Evolutionary conservation across 805 yeast species (phyloP).

Genomic region (Wickerhamomyces bovis): DNA sequence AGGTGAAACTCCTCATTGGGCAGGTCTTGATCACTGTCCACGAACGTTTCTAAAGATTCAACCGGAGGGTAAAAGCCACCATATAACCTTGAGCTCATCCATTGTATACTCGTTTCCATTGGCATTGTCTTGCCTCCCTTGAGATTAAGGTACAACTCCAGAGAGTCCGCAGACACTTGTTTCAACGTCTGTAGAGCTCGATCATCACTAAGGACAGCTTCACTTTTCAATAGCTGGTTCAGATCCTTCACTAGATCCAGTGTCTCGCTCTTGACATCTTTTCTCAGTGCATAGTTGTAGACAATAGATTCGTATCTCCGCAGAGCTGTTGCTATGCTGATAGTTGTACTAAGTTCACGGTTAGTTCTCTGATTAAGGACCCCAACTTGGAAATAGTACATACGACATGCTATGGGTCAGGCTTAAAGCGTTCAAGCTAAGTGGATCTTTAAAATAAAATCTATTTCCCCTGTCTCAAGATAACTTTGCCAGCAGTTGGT

Average conservation of each 20-base stretch:
- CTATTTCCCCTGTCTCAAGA: not conserved
- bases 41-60: not conserved
- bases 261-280: not conserved
- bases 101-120: not conserved
- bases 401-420: not conserved
- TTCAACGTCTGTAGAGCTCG: not conserved
- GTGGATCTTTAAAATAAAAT: too few relatives aligned
- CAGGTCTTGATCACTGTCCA: not conserved
- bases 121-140: not conserved
- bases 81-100: not conserved
- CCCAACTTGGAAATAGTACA: not conserved
- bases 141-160: not conserved
- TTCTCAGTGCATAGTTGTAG: not conserved
- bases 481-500: not conserved
- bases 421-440: too few relatives aligned
- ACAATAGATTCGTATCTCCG: not conserved
- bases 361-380: not conserved
- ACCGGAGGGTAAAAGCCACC: not conserved
- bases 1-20: slow-evolving; percentile 6
- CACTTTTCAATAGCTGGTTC: not conserved
- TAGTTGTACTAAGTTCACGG: not conserved
- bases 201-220: not conserved
- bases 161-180: not conserved
- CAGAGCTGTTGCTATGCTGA: not conserved
- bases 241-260: not conserved